These are phyloP conservation scores for Ulmus americana DNA, from an alignment of 331 rosid genomes.

Conservation along the genomic window DNA sequence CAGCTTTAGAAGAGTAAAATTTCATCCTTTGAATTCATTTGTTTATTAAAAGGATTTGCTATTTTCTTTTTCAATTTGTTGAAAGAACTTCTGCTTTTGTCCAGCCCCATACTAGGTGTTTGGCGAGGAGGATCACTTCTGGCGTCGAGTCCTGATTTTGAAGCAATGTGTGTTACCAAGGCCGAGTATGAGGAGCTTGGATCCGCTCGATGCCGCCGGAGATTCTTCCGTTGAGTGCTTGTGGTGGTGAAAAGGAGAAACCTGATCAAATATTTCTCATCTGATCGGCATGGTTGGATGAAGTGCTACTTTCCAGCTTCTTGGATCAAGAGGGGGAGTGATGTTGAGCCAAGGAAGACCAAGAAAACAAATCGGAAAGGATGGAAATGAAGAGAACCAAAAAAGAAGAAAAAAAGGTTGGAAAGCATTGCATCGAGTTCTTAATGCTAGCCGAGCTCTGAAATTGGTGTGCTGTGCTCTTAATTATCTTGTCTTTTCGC, in stretches of 20 bases:
- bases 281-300: neutral
- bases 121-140: constrained; percentile 93
- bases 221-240: constrained; percentile 56
- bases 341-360: neutral
- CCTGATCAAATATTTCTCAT: neutral
- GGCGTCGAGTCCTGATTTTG: constrained; percentile 89
- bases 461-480: neutral
- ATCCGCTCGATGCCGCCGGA: constrained; percentile 86
- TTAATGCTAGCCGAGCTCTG: neutral
- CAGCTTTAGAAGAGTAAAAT: constrained; percentile 78
- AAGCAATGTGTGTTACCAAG: constrained; percentile 90
- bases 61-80: neutral
- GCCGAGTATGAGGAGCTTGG: constrained; percentile 95
- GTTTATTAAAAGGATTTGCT: constrained; percentile 12
- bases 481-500: neutral
- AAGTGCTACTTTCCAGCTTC: neutral
- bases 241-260: constrained; percentile 7
- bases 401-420: no score
- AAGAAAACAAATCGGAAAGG: neutral
- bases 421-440: neutral
- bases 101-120: constrained; percentile 75
- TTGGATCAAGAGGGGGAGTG: neutral
- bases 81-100: constrained; percentile 20
- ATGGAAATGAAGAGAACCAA: no score
- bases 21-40: constrained; percentile 12